These are phyloP conservation scores for Populus trichocarpa DNA, from an alignment of 441 rosid species.

Conservation along the genomic window DNA sequence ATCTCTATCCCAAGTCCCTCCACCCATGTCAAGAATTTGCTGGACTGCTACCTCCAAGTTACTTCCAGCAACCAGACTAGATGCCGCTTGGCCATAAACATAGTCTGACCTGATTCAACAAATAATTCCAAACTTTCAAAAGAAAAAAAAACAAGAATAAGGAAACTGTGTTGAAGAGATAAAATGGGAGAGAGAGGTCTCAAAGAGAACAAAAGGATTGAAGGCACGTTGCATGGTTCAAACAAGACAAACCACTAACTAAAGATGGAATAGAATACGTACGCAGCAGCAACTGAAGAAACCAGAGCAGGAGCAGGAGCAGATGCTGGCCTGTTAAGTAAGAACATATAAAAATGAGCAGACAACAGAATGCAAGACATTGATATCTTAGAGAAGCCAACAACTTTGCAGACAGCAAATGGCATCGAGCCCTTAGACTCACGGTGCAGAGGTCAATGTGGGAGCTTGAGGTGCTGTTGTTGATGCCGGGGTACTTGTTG, in stretches of 20 bases:
- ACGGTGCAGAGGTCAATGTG: constrained; percentile 29
- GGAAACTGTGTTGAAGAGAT: background rate
- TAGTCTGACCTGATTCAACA: constrained; percentile 46
- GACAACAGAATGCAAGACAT: background rate
- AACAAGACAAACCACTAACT: constrained; percentile 5
- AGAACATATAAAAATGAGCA: background rate
- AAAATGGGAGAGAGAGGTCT: background rate
- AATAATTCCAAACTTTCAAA: background rate
- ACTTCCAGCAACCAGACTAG: constrained; percentile 79
- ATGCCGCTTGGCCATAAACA: constrained; percentile 83
- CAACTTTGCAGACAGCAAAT: background rate
- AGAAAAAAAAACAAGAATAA: background rate
- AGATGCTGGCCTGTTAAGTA: constrained; percentile 26
- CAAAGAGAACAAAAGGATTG: background rate
- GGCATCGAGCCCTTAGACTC: constrained; percentile 12
- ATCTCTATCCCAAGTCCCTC: constrained; percentile 88
- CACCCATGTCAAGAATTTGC: constrained; percentile 95
- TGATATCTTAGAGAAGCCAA: background rate
- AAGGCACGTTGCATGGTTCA: background rate
- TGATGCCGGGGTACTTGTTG: constrained; percentile 34
- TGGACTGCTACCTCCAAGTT: constrained; percentile 77
- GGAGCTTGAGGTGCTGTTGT: constrained; percentile 37
- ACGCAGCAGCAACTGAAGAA: constrained; percentile 26
- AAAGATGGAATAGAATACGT: constrained; percentile 11
- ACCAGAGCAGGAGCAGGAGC: constrained; percentile 21